Conservation (phyloP, 768 basidiomycete genomes). For the Termitomyces sp. region DNA sequence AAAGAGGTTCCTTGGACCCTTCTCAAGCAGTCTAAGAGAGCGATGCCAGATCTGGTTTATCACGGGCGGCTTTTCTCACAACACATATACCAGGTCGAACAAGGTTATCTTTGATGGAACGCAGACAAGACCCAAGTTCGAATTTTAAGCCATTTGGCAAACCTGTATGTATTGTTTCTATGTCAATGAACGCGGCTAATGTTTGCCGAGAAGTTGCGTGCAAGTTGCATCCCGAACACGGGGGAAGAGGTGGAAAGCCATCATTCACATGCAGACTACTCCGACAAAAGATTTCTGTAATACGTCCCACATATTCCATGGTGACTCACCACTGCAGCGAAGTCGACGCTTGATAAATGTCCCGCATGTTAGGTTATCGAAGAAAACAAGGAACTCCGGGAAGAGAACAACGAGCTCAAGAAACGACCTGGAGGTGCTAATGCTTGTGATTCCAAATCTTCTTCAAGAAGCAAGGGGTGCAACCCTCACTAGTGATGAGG, state of each 20-base stretch:
- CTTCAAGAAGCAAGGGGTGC: not conserved
- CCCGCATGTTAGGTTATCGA: not conserved
- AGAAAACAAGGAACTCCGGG: not conserved
- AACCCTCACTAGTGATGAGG: not conserved
- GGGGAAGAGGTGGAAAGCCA: not conserved
- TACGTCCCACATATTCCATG: not conserved
- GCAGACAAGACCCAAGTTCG: not conserved
- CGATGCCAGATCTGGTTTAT: conserved; percentile 3
- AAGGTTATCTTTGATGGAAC: conserved; percentile 4
- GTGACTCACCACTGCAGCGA: not conserved
- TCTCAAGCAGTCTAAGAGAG: not conserved
- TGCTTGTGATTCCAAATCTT: too few relatives aligned
- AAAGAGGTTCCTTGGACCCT: not conserved
- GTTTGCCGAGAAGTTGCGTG: not conserved
- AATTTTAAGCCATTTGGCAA: not conserved
- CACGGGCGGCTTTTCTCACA: not conserved
- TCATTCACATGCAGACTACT: not conserved
- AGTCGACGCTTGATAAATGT: not conserved
- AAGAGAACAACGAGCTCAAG: not conserved
- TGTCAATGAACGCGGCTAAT: not conserved
- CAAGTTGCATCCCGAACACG: not conserved
- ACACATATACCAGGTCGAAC: not conserved
- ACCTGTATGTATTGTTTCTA: not conserved
- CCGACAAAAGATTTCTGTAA: not conserved
- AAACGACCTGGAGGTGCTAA: not conserved